Evolutionary conservation across 2,329 filamentous ascomycete species (phyloP).

Genomic region (Cladosporium sp.): DNA sequence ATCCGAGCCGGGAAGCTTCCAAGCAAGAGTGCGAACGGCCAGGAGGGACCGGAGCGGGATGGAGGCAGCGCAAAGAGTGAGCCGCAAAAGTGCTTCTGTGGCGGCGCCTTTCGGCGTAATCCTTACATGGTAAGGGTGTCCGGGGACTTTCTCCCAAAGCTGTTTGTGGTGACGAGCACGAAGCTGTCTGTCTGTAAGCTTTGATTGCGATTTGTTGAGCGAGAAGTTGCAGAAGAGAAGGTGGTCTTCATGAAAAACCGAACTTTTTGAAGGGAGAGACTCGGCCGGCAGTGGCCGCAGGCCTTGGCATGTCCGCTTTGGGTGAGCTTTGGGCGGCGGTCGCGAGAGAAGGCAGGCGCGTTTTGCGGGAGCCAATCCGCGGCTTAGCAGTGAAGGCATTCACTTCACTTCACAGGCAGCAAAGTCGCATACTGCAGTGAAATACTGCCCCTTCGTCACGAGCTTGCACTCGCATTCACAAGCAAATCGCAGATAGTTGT

Average conservation of each 20-base stretch:
- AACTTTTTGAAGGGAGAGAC: conserved; percentile 12
- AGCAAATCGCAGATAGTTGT: background rate
- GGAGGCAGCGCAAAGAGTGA: conserved; percentile 61
- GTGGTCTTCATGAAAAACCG: conserved; percentile 23
- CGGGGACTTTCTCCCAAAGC: conserved; percentile 99
- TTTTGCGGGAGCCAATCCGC: conserved; percentile 5
- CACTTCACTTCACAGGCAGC: conserved; percentile 10
- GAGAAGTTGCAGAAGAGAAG: conserved; percentile 67
- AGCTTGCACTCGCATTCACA: background rate
- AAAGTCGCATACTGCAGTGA: conserved; percentile 1
- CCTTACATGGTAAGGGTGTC: conserved; percentile 62
- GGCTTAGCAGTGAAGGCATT: background rate
- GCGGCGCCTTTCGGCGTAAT: conserved; percentile 98
- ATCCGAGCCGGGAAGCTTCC: conserved; percentile 33
- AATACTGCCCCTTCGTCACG: background rate
- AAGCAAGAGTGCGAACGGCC: conserved; percentile 48
- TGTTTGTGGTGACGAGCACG: conserved; percentile 38
- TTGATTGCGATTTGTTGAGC: conserved; percentile 99
- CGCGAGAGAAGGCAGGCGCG: conserved; percentile 5
- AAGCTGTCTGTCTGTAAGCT: conserved; percentile 82
- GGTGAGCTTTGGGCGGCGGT: background rate
- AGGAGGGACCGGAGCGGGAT: conserved; percentile 45
- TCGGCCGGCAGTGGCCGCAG: conserved; percentile 44
- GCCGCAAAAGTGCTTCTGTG: conserved; percentile 95
- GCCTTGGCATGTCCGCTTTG: conserved; percentile 37